Base-by-base conservation (phyloP, 1,284 basidiomycete genomes). In the Microbotryum scabiosae region DNA sequence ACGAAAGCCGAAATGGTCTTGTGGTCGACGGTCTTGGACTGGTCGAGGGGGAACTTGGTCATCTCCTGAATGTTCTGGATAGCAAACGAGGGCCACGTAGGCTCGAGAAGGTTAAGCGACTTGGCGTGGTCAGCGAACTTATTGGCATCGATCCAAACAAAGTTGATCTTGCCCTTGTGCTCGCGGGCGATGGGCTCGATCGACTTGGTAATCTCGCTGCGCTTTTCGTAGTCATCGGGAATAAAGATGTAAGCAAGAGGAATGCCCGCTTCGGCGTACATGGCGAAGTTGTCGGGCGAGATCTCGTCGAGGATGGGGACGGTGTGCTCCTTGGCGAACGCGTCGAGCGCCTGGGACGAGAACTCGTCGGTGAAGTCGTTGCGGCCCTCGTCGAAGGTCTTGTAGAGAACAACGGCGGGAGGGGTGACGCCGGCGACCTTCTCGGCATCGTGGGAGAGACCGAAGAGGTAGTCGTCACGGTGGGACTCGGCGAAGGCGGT, bases 121-220 rank as follows among this genome's bases (percentile, higher is more conserved):
- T 92, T 93, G 71, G 87, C 96, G 79, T 99, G 96, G 73, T 97
- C 91, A 72, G 83, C 85, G 73, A 93, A 99, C 77, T 91, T 92
- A 79, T 86, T 79, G 25, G 89, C 92, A 76, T 99, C 96, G 72
- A 99, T 98, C 86, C 86, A 96, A 68, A 98, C 94, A 77, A 98
- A 94, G 85, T 96, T 97, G 74, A 97, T 72, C 78, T 89, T 86
- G 73, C 85, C 83, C 77, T 89, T 91, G 81, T 84, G 82, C 73
- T 84, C 82, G 64, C 84, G 80, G 30, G 94, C 93, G 59, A 94
- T 74, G 2, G 88, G 83, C 71, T 81, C 83, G 70, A 97, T 76
- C 58, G 81, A 77, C 50, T 85, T 84, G 67, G 94, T 80, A 60
- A 86, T 77, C 26, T 87, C 81, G 71, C 83, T 85, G 63, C 81